Evolutionary conservation across 345 rosid genomes (phyloP).

Genomic region (Eucalyptus marginata): DNA sequence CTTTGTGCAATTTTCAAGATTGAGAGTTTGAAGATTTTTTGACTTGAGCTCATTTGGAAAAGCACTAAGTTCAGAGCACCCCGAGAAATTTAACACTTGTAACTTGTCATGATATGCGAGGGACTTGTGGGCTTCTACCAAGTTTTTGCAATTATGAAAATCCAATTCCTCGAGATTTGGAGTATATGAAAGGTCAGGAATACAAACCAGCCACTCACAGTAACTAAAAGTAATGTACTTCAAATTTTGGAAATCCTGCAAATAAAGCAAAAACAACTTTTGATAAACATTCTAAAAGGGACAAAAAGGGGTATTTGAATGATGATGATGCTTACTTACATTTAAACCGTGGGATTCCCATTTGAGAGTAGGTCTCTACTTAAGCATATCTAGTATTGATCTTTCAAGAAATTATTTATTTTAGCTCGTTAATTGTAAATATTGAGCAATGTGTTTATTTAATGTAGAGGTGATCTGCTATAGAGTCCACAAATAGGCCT

Average conservation of each 20-base stretch:
- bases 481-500: rapidly evolving
- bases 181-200: background rate
- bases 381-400: too few relatives aligned
- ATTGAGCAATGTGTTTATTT: too few relatives aligned
- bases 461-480: rapidly evolving
- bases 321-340: too few relatives aligned
- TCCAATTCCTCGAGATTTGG: background rate
- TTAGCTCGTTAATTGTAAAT: rapidly evolving
- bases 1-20: rapidly evolving
- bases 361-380: too few relatives aligned
- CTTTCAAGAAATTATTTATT: too few relatives aligned
- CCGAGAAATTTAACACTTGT: rapidly evolving
- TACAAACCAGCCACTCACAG: rapidly evolving
- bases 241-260: background rate
- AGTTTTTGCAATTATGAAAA: background rate
- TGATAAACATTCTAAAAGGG: background rate
- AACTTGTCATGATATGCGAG: rapidly evolving
- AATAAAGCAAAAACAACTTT: rapidly evolving
- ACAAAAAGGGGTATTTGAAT: too few relatives aligned
- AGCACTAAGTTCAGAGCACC: background rate
- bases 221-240: background rate
- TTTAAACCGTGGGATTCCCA: too few relatives aligned
- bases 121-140: background rate
- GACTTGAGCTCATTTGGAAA: background rate
- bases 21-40: rapidly evolving